These are phyloP conservation scores for Punica granatum DNA, from an alignment of 345 rosid genomes.

Conservation along the genomic window DNA sequence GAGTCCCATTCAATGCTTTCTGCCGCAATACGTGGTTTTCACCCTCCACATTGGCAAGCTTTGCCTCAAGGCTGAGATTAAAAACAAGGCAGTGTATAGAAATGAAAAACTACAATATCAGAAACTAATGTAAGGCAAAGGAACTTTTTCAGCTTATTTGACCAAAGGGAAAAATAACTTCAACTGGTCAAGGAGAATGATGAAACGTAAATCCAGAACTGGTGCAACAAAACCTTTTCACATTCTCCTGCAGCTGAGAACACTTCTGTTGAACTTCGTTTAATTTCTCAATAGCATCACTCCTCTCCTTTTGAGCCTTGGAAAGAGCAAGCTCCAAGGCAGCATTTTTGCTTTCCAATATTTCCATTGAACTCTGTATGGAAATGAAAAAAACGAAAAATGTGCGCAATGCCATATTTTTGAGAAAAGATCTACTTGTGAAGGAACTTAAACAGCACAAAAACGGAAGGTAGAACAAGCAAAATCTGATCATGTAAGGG, in stretches of 20 bases:
- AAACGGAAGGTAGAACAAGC: background rate
- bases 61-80: slow-evolving; percentile 55
- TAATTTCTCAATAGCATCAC: slow-evolving; percentile 46
- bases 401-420: background rate
- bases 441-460: background rate
- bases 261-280: slow-evolving; percentile 60
- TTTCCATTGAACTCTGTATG: slow-evolving; percentile 54
- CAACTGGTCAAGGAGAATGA: background rate
- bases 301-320: slow-evolving; percentile 46
- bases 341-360: slow-evolving; percentile 58
- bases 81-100: background rate
- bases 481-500: background rate
- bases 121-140: background rate
- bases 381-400: background rate
- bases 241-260: slow-evolving; percentile 58
- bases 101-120: background rate
- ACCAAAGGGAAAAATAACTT: background rate
- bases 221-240: slow-evolving; percentile 44
- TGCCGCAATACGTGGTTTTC: slow-evolving; percentile 84
- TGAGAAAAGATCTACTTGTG: background rate
- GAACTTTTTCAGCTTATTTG: background rate
- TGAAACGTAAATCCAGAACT: background rate
- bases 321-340: slow-evolving; percentile 60
- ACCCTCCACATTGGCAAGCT: slow-evolving; percentile 64
- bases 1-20: slow-evolving; percentile 51